Base-by-base conservation (phyloP, 805 yeast genomes). In the Yamadazyma phyllophila region DNA sequence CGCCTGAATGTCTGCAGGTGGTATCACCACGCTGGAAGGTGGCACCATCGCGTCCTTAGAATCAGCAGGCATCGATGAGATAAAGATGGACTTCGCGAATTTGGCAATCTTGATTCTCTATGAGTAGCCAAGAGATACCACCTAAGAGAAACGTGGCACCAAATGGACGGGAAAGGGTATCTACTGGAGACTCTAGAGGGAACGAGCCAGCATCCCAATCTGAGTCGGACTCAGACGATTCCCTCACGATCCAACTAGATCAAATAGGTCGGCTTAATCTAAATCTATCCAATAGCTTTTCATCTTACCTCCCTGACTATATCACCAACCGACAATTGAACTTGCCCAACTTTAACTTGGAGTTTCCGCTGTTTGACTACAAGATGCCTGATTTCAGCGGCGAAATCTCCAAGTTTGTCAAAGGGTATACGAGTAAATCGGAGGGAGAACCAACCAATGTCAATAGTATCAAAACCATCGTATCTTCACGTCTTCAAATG, bases 1-100 rank as follows among this genome's bases (percentile, higher is more conserved):
- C 12, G 73, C 73, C 49, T 68, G 64, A 5, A 75, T 54, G 10
- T 74, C 72, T 7, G 69, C 76, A 2, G 87, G 83, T 0, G 89
- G 89, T 26, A 56, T 44, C 35, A n/a, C 14, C 3, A 57, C 35
- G 8, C 44, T 52, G 2, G 26, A 29, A 11, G 60, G 55, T 20
- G 24, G 24, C 6, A 20, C 24, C 24, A 20, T 6, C 24, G 6
- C 24, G 24, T 20, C 24, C 24, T 20, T 20, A 20, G 24, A 20
- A 6, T 20, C 24, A 38, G 44, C 16, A 13, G 30, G 7, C 31
- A 29, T 29, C 31, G 31, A 29, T 29, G 31, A 29, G 31, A 29
- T 31, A 26, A 33, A 14, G 36, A 14, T 14, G 10, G 16, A n/a
- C 15, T 35, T 36, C 36, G 38, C 20, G 36, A 8, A 33, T 13